phyloP scores from a whole-genome alignment of 2,329 filamentous ascomycete genomes.

The Phialocephala subalpina region DNA sequence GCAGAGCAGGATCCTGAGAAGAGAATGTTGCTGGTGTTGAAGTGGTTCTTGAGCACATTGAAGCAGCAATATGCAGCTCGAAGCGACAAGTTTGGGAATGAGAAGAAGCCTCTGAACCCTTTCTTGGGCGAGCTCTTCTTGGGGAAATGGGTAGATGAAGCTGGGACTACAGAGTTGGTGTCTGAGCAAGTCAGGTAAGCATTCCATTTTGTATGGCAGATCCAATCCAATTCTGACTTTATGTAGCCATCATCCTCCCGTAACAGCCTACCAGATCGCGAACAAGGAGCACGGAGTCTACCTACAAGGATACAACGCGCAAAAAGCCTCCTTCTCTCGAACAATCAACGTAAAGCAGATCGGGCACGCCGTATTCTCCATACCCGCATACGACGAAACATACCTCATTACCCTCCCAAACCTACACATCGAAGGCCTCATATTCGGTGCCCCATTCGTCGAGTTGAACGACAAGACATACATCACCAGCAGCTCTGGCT shows the following conservation, averaged over 20 bases:
- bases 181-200: constrained; percentile 88
- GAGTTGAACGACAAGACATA: constrained; percentile 87
- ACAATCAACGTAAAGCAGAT: constrained; percentile 97
- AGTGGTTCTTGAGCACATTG: constrained; percentile 94
- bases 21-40: constrained; percentile 86
- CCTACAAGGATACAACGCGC: constrained; percentile 90
- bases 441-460: constrained; percentile 86
- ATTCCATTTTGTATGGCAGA: neutral
- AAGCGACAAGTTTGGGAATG: constrained; percentile 84
- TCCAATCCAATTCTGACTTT: constrained; percentile 13
- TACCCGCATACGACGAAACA: constrained; percentile 65
- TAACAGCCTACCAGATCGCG: constrained; percentile 91
- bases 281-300: constrained; percentile 84
- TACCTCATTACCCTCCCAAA: constrained; percentile 92
- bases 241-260: constrained; percentile 84
- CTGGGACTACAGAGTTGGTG: constrained; percentile 83
- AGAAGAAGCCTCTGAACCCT: constrained; percentile 98
- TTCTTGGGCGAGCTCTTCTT: constrained; percentile 96
- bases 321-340: constrained; percentile 92
- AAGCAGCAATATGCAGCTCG: constrained; percentile 82
- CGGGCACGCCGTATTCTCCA: constrained; percentile 83
- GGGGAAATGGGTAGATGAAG: constrained; percentile 85
- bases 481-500: constrained; percentile 88
- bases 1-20: constrained; percentile 81
- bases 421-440: constrained; percentile 92